Evolutionary conservation across 805 yeast genomes (phyloP).

Genomic region (Kodamaea restingae): DNA sequence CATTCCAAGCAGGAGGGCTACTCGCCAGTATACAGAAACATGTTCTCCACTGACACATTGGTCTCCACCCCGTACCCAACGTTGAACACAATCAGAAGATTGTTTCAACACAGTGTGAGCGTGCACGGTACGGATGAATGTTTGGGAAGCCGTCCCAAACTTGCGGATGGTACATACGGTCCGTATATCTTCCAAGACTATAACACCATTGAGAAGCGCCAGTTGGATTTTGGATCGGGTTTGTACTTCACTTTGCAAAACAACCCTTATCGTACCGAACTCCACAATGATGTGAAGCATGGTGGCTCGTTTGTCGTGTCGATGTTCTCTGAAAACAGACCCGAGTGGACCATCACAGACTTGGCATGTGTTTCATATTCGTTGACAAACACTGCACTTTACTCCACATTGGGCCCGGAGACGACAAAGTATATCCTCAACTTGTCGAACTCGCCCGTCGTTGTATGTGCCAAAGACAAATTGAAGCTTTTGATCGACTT

Average conservation of each 20-base stretch:
- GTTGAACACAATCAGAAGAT: slow-evolving; percentile 41
- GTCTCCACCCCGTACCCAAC: slow-evolving; percentile 41
- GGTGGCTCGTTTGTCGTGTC: slow-evolving; percentile 44
- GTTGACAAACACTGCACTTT: slow-evolving; percentile 23
- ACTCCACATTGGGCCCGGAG: slow-evolving; percentile 42
- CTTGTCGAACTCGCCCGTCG: slow-evolving; percentile 56
- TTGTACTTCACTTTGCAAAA: slow-evolving; percentile 28
- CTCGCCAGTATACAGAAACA: slow-evolving; percentile 50
- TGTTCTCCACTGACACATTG: slow-evolving; percentile 17
- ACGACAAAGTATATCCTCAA: slow-evolving; percentile 61
- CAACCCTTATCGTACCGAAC: slow-evolving; percentile 27
- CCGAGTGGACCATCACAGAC: slow-evolving; percentile 70
- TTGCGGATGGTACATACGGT: slow-evolving; percentile 26
- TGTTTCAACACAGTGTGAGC: slow-evolving; percentile 42
- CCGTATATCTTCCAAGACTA: slow-evolving; percentile 28
- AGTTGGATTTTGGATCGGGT: slow-evolving; percentile 38
- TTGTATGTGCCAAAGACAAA: slow-evolving; percentile 35
- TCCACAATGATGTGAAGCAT: slow-evolving; percentile 23
- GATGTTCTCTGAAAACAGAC: slow-evolving; percentile 52
- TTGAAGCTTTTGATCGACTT: slow-evolving; percentile 24
- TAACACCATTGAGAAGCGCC: slow-evolving; percentile 27
- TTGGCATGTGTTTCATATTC: slow-evolving; percentile 57
- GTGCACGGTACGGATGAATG: slow-evolving; percentile 36
- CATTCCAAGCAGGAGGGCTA: slow-evolving; percentile 40
- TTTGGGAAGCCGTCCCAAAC: slow-evolving; percentile 41